phyloP scores from a whole-genome alignment of 805 yeast species.

The Kazachstania taianensis region DNA sequence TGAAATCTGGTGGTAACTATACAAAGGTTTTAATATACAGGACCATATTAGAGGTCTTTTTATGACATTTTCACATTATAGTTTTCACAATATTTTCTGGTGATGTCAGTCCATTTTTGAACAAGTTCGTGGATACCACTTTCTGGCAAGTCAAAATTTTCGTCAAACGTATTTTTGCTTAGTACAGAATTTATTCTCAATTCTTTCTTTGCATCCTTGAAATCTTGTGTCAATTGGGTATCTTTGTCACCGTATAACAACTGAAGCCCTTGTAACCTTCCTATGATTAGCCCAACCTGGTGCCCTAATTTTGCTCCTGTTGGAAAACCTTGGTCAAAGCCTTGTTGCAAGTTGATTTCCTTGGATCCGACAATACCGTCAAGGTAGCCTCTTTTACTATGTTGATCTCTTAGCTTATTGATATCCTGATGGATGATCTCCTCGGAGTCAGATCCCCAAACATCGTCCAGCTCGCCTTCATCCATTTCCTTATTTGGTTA shows the following conservation, averaged over 20 bases:
- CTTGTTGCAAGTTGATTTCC: slow-evolving; percentile 60
- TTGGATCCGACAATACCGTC: slow-evolving; percentile 68
- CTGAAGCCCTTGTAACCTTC: slow-evolving; percentile 34
- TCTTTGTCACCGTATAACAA: slow-evolving; percentile 13
- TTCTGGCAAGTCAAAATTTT: slow-evolving; percentile 33
- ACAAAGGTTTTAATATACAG: too few species aligned
- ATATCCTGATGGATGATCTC: slow-evolving; percentile 4
- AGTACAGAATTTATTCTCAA: slow-evolving; percentile 51
- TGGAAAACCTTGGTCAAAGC: slow-evolving; percentile 75
- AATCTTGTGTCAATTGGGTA: slow-evolving; percentile 14
- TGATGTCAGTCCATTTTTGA: slow-evolving; percentile 35
- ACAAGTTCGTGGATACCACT: slow-evolving; percentile 33
- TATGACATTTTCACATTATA: slow-evolving; percentile 8
- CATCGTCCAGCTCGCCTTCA: slow-evolving; percentile 5
- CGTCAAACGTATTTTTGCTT: slow-evolving; percentile 43
- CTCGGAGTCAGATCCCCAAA: slow-evolving; percentile 11
- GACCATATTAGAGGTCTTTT: not conserved
- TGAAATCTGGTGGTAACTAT: too few species aligned
- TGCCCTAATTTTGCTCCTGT: slow-evolving; percentile 64
- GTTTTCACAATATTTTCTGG: slow-evolving; percentile 11
- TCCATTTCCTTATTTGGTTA: too few species aligned
- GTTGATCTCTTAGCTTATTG: slow-evolving; percentile 44
- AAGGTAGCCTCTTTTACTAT: slow-evolving; percentile 70
- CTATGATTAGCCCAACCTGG: slow-evolving; percentile 54
- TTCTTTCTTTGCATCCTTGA: slow-evolving; percentile 39